Base-by-base conservation (phyloP, 2,329 filamentous ascomycete genomes). In the Microcyclospora tardicrescens region DNA sequence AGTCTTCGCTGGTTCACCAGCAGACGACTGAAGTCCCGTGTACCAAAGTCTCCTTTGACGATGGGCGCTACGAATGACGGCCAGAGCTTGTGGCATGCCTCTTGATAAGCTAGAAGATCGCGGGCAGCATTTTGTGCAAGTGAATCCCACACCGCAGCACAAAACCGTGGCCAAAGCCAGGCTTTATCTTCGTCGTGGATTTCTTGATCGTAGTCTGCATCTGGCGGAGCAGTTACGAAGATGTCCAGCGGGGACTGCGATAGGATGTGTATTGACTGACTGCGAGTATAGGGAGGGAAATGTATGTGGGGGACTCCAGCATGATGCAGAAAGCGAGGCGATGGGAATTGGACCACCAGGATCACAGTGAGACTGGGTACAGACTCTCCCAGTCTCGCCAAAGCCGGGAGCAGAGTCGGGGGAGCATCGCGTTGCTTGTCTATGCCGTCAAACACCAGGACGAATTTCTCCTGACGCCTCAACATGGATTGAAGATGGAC, bases 381-480 rank as follows among this genome's bases (percentile, higher is more conserved):
- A 51, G 64, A 91, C 84, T 95, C 86, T 11, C 83, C 81, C 14
- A 98, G 61, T 43, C 87, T 73, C 15, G 82, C 84, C 44, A 98
- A 63, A 10, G 84, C 86, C 27, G 87, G 79, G 4, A 94, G 64
- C 11, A 96, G 63, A 1, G 84, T 93, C 2, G 77, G 71, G 5
- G 82, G 76, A 5, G 81, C 77, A 54, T 96, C 89, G 52, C 81
- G 72, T 58, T 94, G 83, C 45, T 72, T 74, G 58, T 96, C 89
- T 41, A 96, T 79, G 10, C 77, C 84, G 64, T 96, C 91, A 45
- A 96, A 72, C 10, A 95, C 83, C 41, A 96, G 61, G 8, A 89
- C 77, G 50, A 94, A 86, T 46, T 79, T 77, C 47, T 46, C 43
- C n/a, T 45, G 43, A 2, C 69, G 67, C 36, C 69, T 62, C 34